Base-by-base conservation (phyloP, 2,329 filamentous ascomycete species). In the Alternaria longipes region DNA sequence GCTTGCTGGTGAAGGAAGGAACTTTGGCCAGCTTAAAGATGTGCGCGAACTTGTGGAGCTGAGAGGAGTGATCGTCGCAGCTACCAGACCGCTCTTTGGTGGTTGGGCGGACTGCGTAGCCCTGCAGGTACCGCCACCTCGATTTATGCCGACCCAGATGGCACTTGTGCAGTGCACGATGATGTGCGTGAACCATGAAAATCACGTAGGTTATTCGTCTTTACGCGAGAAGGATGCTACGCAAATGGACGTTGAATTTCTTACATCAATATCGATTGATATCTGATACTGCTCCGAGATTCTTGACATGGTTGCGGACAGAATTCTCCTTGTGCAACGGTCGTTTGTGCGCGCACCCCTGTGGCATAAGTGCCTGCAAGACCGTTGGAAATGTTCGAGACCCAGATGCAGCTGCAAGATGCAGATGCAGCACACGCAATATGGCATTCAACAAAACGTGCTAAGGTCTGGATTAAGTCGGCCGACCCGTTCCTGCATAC, bases 31-130 rank as follows among this genome's bases (percentile, higher is more conserved):
- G 53, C 51, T 57, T 56, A 54, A 61, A 49, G 52, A 54, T 56
- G 65, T 59, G 63, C 65, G 69, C 67, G 69, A 73, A 73, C 70
- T 65, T 69, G 70, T 73, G 70, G 70, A 73, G 67, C 62, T 32
- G 60, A 30, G 26, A 41, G 60, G 50, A 57, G 32, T 62, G 68
- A 65, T 68, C 64, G 60, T 36, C 59, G n/a, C 38, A 24, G 41
- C 66, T 68, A 65, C 61, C 67, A 61, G 69, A 69, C 59, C 59
- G 66, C 67, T 67, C 66, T 66, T 64, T 66, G 56, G 61, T 64
- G 62, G 63, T 66, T 64, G 62, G 65, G 46, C 46, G 60, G n/a
- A 6, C 54, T 34, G 32, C 46, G 46, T 50, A 67, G 59, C 63
- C 64, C 66, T 71, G 69, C 69, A 66, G 60, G 53, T 59, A 62